These are phyloP conservation scores for Gossypium rotundifolium DNA, from an alignment of 345 rosid genomes.

Conservation along the genomic window DNA sequence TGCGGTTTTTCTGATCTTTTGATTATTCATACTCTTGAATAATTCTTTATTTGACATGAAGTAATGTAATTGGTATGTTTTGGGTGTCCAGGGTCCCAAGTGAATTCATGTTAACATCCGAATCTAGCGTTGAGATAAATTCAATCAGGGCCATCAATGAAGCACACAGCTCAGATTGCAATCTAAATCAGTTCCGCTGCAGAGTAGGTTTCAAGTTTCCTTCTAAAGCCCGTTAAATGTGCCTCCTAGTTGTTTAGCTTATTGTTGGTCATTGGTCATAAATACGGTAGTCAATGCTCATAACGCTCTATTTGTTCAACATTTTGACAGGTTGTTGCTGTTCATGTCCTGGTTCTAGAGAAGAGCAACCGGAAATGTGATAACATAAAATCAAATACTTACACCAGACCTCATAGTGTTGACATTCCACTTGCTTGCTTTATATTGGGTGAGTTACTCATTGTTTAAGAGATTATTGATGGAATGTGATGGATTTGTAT, in stretches of 20 bases:
- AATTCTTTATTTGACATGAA: background rate
- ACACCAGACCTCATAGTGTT: slow-evolving; percentile 26
- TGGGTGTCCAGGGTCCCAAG: slow-evolving; percentile 35
- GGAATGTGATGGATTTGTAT: background rate
- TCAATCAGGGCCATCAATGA: slow-evolving; percentile 21
- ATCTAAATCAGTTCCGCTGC: slow-evolving; percentile 39
- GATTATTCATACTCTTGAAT: background rate
- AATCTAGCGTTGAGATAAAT: slow-evolving; percentile 54
- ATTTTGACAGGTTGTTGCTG: slow-evolving; percentile 52
- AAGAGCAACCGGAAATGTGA: slow-evolving; percentile 19
- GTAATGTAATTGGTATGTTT: slow-evolving; percentile 9
- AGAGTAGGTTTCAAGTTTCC: slow-evolving; percentile 42
- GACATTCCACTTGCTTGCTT: slow-evolving; percentile 74
- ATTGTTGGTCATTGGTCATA: background rate
- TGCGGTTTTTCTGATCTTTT: background rate
- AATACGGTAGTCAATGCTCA: background rate
- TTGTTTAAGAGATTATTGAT: background rate
- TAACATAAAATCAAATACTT: slow-evolving; percentile 18
- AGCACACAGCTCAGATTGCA: slow-evolving; percentile 18
- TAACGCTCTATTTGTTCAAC: slow-evolving; percentile 12
- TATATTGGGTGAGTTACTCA: slow-evolving; percentile 58
- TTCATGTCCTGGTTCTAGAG: slow-evolving; percentile 58
- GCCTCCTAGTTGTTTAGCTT: background rate
- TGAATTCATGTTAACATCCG: slow-evolving; percentile 43
- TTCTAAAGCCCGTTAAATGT: background rate